Evolutionary conservation across 495 filamentous ascomycete species (phyloP).

Genomic region (Talaromyces wortmannii): DNA sequence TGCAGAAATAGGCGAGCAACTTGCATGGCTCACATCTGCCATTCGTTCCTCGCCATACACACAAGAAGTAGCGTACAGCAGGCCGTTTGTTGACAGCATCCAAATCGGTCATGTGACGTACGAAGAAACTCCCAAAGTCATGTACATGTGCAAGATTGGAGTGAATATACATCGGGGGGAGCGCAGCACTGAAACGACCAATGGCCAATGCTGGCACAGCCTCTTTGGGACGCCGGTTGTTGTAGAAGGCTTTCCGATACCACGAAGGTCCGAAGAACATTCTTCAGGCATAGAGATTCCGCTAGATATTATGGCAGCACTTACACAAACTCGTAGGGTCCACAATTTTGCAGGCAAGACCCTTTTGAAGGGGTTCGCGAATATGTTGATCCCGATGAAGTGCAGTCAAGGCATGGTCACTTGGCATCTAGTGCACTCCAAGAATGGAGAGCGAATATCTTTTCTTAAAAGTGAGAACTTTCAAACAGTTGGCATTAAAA

Average conservation of each 20-base stretch:
- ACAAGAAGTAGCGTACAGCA: neutral
- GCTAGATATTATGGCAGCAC: constrained; percentile 10
- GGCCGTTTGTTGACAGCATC: constrained; percentile 1
- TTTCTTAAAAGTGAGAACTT: constrained; percentile 7
- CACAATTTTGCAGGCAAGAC: constrained; percentile 1
- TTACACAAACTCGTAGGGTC: neutral
- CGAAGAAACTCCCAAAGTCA: neutral
- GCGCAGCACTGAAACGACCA: neutral
- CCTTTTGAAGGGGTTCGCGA: constrained; percentile 23
- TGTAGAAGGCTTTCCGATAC: constrained; percentile 25
- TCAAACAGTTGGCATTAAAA: neutral
- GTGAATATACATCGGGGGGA: neutral
- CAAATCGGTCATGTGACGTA: neutral
- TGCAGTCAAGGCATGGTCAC: constrained; percentile 7
- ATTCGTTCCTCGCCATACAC: constrained; percentile 9
- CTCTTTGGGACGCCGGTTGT: constrained; percentile 26
- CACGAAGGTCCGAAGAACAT: neutral
- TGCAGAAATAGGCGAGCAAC: constrained; percentile 11
- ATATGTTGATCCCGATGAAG: constrained; percentile 15
- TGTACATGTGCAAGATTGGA: neutral
- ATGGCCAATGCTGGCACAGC: constrained; percentile 28
- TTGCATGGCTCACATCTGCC: constrained; percentile 14
- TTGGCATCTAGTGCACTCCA: constrained; percentile 19
- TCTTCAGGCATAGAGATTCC: constrained; percentile 16
- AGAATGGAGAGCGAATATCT: constrained; percentile 9